Conservation (phyloP, 495 filamentous ascomycete species). For the Annulohypoxylon stygium region DNA sequence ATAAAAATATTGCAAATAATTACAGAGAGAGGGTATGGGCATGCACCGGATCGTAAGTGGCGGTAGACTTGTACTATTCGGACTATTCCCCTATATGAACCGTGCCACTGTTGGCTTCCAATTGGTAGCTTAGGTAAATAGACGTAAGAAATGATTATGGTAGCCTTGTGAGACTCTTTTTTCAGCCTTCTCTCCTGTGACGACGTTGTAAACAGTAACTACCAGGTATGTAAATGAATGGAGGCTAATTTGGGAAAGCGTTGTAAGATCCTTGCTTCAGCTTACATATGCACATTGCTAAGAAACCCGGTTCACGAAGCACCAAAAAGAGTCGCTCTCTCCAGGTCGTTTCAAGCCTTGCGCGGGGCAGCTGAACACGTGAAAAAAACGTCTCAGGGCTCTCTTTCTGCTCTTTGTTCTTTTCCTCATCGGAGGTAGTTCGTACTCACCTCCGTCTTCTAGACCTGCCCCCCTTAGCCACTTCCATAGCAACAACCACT, state of each 20-base stretch:
- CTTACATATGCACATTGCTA: conserved; percentile 9
- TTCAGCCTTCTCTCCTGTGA: conserved; percentile 46
- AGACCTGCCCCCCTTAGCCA: conserved; percentile 19
- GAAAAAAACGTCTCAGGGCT: conserved; percentile 2
- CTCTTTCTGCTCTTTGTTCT: conserved; percentile 5
- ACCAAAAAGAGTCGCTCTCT: background rate
- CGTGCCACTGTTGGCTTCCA: background rate
- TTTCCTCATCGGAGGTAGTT: background rate
- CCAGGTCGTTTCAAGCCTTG: conserved; percentile 10
- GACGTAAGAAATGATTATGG: conserved; percentile 4
- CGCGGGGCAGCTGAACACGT: conserved; percentile 49
- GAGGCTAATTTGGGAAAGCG: conserved; percentile 29
- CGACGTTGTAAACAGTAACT: conserved; percentile 35
- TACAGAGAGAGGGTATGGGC: background rate
- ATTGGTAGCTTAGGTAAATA: conserved; percentile 21
- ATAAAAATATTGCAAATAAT: background rate
- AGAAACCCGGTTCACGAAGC: conserved; percentile 2
- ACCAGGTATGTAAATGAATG: conserved; percentile 7
- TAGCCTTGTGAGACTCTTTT: conserved; percentile 39
- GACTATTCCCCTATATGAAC: conserved; percentile 4
- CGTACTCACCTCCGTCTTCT: conserved; percentile 1
- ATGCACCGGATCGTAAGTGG: background rate
- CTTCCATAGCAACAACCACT: conserved; percentile 37
- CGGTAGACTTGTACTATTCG: background rate
- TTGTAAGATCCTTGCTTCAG: conserved; percentile 32